These are phyloP conservation scores for Pedinophyceae sp. DNA, from an alignment of 139 green algal species.

Conservation along the genomic window DNA sequence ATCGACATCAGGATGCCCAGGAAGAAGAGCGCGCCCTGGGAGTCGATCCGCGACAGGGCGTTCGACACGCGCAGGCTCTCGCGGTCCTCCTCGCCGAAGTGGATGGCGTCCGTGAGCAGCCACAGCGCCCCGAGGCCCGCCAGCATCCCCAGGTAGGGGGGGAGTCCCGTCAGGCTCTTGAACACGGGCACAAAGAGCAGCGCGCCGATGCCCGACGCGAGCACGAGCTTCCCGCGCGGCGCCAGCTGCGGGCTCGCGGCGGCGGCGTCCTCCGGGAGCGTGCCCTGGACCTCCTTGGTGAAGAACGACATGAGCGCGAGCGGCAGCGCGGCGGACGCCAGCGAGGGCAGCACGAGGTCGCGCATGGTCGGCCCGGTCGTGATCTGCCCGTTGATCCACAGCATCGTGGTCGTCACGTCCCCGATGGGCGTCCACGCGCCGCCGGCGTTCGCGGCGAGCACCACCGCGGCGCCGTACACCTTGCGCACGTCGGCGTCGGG, in stretches of 20 bases:
- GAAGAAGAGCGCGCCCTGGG: conserved; percentile 62
- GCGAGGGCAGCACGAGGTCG: conserved; percentile 22
- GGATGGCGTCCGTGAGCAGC: conserved; percentile 54
- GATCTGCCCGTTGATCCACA: conserved; percentile 60
- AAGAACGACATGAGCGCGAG: conserved; percentile 20
- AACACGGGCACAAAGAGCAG: conserved; percentile 54
- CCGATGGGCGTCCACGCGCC: conserved; percentile 62
- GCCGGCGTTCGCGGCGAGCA: conserved; percentile 55
- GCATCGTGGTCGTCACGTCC: conserved; percentile 62
- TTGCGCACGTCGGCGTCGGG: conserved; percentile 26
- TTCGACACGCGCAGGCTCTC: conserved; percentile 20
- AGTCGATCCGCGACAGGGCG: conserved; percentile 31
- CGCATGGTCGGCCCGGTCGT: conserved; percentile 35
- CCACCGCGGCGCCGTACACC: conserved; percentile 43
- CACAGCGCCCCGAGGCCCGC: conserved; percentile 40
- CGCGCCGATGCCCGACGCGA: conserved; percentile 29
- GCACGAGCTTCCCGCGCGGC: conserved; percentile 31
- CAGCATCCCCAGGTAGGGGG: conserved; percentile 61
- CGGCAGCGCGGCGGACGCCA: conserved; percentile 26
- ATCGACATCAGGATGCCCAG: conserved; percentile 51
- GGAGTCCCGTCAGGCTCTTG: conserved; percentile 37
- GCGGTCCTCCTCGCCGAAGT: conserved; percentile 35
- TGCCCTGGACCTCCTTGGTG: conserved; percentile 23
- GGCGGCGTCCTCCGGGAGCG: background rate
- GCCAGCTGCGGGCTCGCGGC: conserved; percentile 14